phyloP scores from a whole-genome alignment of 331 rosid genomes.

The Phaseolus coccineus region DNA sequence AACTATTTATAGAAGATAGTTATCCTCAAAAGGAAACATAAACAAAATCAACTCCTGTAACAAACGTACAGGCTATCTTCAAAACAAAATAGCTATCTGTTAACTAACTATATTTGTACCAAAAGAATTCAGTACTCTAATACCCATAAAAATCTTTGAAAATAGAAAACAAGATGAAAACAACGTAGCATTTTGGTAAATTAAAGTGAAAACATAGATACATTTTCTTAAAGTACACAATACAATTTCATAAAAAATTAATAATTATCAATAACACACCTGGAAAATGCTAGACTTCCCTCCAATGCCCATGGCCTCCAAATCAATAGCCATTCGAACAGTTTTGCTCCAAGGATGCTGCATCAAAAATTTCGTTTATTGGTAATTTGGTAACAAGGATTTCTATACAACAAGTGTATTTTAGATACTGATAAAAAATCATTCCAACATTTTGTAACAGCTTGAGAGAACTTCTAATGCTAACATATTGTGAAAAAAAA shows the following conservation, averaged over 20 bases:
- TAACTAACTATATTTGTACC: too few species aligned
- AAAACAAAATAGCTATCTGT: too few species aligned
- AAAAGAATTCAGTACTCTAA: too few species aligned
- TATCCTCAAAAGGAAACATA: too few species aligned
- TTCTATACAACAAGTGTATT: constrained; percentile 22
- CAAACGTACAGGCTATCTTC: too few species aligned
- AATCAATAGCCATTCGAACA: constrained; percentile 81
- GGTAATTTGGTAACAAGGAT: constrained; percentile 15
- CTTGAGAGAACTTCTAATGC: constrained; percentile 21
- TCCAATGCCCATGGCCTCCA: constrained; percentile 99
- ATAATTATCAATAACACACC: constrained; percentile 59
- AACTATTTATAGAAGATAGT: too few species aligned
- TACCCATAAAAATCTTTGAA: neutral
- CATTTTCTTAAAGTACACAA: neutral
- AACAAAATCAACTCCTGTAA: too few species aligned
- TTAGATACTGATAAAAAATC: constrained; percentile 19
- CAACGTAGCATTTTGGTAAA: neutral
- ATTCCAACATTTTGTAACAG: constrained; percentile 14
- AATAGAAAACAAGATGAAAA: neutral
- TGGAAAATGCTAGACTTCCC: constrained; percentile 94
- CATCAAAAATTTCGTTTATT: constrained; percentile 41
- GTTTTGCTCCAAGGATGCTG: constrained; percentile 97
- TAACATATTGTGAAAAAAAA: constrained; percentile 5
- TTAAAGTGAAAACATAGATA: neutral
- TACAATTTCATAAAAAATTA: neutral